phyloP scores from a whole-genome alignment of 495 filamentous ascomycete species.

The Penicillium roqueforti region DNA sequence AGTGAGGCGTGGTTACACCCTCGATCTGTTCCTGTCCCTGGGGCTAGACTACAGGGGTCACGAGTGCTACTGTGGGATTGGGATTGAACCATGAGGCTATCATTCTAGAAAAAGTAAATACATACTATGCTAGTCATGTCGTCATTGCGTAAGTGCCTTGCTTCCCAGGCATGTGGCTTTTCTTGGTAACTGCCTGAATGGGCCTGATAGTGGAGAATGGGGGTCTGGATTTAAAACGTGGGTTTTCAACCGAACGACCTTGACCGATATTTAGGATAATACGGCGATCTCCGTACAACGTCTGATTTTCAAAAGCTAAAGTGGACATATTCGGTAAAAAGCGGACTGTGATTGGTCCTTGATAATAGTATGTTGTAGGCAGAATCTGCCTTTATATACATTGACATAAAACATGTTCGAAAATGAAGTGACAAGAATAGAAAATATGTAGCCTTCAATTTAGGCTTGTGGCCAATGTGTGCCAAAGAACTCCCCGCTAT shows the following conservation, averaged over 20 bases:
- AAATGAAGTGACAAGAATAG: neutral
- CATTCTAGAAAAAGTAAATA: slow-evolving; percentile 3
- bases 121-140: neutral
- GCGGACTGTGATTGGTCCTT: neutral
- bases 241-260: neutral
- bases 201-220: neutral
- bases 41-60: neutral
- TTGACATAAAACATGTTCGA: neutral
- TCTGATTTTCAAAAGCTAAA: neutral
- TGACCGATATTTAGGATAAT: neutral
- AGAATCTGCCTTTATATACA: slow-evolving; percentile 2
- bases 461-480: neutral
- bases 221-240: neutral
- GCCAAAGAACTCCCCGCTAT: slow-evolving; percentile 6
- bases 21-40: neutral
- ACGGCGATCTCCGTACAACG: neutral
- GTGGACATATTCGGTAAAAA: neutral
- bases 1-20: neutral
- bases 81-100: slow-evolving; percentile 3
- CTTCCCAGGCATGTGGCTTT: neutral
- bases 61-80: slow-evolving; percentile 1
- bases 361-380: neutral
- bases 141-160: neutral
- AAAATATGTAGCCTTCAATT: neutral
- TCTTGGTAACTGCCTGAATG: neutral